Base-by-base conservation (phyloP, 2,329 filamentous ascomycete species). In the Trichophaea hybrida region DNA sequence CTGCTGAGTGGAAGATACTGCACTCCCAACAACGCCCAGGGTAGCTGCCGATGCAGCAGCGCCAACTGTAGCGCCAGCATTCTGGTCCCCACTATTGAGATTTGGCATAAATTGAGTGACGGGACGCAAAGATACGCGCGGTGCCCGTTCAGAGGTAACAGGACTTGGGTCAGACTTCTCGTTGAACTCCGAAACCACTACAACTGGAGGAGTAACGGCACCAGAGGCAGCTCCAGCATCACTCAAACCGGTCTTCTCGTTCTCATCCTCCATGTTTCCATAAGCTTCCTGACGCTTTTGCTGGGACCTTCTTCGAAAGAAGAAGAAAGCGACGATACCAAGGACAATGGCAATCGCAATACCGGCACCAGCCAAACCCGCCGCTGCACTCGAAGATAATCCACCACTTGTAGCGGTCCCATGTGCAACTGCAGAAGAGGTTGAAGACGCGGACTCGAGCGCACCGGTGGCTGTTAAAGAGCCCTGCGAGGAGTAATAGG, bases 291-390 rank as follows among this genome's bases (percentile, higher is more conserved):
- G 74, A 62, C 74, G 71, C 64, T 78, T 74, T 71, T 83, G 80
- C 77, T 84, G 86, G 76, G 84, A 87, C 69, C 82, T 81, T 67
- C 74, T 77, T 67, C 79, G 83, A 70, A 89, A 79, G 61, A 88
- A 71, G 71, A 94, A 82, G 69, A 88, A 84, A 17, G 86, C 76
- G 24, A 86, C 71, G n/a, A 82, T 75, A 34, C 82, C 80, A 32
- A 93, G 70, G 1, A 84, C 72, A 35, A 84, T 79, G 32, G 95
- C 68, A 53, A 80, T 80, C 5, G 84, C 76, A 35, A 96, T 73
- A 52, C 94, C 81, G 69, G 89, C 90, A 70, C 96, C 83, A 5
- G 85, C 88, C 63, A 96, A 80, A 61, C 93, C 93, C 48, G 88
- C 90, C 62, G 74, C 70, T 34, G 74, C 75, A 55, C 74, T 74